A percentile compares a stretch with the other conserved stretches of the same genome.
Evolutionary conservation across 1,139 yeast species (phyloP).

Genomic region (Hyphopichia fennica): DNA sequence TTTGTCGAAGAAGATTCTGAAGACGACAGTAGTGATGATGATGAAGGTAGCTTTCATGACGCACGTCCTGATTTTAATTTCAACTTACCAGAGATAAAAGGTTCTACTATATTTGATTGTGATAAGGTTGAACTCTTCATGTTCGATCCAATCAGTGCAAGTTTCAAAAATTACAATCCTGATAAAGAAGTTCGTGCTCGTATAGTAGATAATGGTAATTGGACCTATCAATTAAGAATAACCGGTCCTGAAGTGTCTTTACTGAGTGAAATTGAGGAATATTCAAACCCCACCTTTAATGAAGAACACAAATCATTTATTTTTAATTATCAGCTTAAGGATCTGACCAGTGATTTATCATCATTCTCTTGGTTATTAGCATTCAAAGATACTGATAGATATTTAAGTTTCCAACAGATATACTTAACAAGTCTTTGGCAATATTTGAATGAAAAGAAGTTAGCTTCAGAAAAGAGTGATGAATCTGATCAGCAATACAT

Average conservation of each 20-base stretch:
- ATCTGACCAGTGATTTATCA: conserved; percentile 22
- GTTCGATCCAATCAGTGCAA: conserved; percentile 50
- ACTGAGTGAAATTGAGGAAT: background rate
- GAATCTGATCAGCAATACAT: conserved; percentile 21
- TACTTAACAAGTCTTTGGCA: conserved; percentile 66
- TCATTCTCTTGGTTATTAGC: conserved; percentile 65
- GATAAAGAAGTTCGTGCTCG: conserved; percentile 11
- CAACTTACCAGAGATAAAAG: background rate
- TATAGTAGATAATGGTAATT: conserved; percentile 50
- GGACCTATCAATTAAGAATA: conserved; percentile 55
- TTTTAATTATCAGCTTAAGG: conserved; percentile 49
- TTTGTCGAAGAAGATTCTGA: conserved; percentile 6
- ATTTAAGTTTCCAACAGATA: conserved; percentile 51
- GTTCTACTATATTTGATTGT: conserved; percentile 7
- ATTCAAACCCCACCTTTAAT: conserved; percentile 61
- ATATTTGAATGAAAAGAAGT: conserved; percentile 33
- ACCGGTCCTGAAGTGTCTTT: background rate
- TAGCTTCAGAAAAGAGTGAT: conserved; percentile 35
- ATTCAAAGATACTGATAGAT: conserved; percentile 41
- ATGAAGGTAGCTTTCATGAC: conserved; percentile 13
- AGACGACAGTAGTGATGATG: conserved; percentile 7
- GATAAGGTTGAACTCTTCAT: conserved; percentile 34
- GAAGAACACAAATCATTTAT: conserved; percentile 58
- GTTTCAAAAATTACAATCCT: conserved; percentile 29
- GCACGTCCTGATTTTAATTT: conserved; percentile 6